Evolutionary conservation across 208 protist genomes (phyloP).

Genomic region (Leishmania guyanensis): DNA sequence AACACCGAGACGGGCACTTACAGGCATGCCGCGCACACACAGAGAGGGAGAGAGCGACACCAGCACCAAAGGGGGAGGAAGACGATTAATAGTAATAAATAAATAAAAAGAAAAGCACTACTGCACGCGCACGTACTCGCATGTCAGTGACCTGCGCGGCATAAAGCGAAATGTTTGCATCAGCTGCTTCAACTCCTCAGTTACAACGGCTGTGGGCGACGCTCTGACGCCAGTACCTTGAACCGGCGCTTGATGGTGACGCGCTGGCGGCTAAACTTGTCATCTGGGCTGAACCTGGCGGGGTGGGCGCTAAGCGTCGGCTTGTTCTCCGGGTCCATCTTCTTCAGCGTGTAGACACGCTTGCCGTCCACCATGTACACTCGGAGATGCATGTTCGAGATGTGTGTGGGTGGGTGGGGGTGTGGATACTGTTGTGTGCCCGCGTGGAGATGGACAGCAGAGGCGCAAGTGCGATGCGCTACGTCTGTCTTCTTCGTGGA

Average conservation of each 20-base stretch:
- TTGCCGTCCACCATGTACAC: constrained; percentile 85
- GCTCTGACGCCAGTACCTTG: constrained; percentile 81
- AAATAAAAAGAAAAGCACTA: background rate
- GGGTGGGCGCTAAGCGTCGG: constrained; percentile 92
- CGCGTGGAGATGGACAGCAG: background rate
- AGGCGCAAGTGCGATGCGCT: background rate
- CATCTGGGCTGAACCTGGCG: constrained; percentile 93
- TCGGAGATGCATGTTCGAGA: constrained; percentile 73
- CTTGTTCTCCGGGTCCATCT: constrained; percentile 88
- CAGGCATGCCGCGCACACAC: background rate
- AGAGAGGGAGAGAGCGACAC: background rate
- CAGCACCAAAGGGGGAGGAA: background rate
- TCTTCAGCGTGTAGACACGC: constrained; percentile 93
- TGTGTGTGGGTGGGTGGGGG: background rate
- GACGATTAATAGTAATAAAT: too few species aligned
- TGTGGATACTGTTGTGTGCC: background rate
- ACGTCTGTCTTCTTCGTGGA: background rate
- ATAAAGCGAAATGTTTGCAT: background rate
- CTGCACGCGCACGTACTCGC: background rate
- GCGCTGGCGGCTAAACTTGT: constrained; percentile 92
- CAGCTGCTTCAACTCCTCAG: background rate
- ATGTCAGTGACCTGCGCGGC: background rate
- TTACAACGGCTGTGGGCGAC: constrained; percentile 78
- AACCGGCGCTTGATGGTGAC: constrained; percentile 93
- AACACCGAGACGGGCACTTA: background rate